Conservation (phyloP, 148 eudicot species). For the Vaccinium darrowii region DNA sequence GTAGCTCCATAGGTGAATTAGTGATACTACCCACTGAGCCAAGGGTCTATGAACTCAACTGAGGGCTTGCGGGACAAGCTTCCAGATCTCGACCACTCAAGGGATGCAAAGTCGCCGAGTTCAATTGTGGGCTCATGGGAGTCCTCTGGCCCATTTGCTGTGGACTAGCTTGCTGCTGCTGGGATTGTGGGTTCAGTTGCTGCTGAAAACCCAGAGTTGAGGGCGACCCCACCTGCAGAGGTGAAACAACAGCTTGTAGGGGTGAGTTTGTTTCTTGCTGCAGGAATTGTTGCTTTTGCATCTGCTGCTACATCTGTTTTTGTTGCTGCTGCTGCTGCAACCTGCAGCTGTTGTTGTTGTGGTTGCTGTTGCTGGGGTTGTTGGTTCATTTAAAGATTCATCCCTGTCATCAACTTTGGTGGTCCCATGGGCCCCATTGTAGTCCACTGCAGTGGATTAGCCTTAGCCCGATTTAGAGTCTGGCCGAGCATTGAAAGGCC, state of each 20-base stretch:
- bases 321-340: conserved; percentile 24
- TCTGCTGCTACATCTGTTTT: neutral
- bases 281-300: neutral
- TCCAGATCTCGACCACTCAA: too few species aligned
- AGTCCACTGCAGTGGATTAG: conserved; percentile 57
- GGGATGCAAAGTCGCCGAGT: too few species aligned
- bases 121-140: too few species aligned
- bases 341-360: too few species aligned
- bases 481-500: conserved; percentile 78
- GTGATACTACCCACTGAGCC: conserved; percentile 89
- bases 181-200: too few species aligned
- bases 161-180: too few species aligned
- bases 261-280: conserved; percentile 49
- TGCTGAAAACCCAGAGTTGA: too few species aligned
- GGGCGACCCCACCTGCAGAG: too few species aligned
- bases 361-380: too few species aligned
- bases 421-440: conserved; percentile 65
- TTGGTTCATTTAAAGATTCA: conserved; percentile 40
- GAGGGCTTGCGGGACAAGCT: conserved; percentile 54
- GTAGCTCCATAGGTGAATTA: conserved; percentile 80
- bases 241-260: too few species aligned
- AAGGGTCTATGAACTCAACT: conserved; percentile 85
- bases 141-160: too few species aligned
- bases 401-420: conserved; percentile 69
- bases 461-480: conserved; percentile 46